Evolutionary conservation across 1,284 basidiomycete genomes (phyloP).

Genomic region (Pseudozyma thailandica): DNA sequence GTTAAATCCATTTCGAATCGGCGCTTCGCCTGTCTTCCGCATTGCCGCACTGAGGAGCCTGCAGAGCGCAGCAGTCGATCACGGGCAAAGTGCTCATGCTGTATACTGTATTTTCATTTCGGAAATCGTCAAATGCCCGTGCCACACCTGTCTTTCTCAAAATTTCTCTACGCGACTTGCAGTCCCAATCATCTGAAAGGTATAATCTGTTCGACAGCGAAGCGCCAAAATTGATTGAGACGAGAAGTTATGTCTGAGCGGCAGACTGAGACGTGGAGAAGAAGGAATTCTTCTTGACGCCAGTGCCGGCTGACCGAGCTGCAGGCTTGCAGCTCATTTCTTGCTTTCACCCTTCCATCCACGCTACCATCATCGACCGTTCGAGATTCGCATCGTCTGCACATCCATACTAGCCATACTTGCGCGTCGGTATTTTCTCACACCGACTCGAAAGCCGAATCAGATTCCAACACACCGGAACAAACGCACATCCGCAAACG

Average conservation of each 20-base stretch:
- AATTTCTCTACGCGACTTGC: background rate
- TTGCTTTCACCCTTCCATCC: conserved; percentile 6
- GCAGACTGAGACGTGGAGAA: conserved; percentile 1
- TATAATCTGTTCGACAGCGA: background rate
- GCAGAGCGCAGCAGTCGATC: conserved; percentile 16
- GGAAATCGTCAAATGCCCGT: too few species aligned
- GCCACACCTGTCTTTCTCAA: conserved; percentile 1
- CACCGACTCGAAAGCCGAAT: background rate
- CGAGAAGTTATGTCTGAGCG: background rate
- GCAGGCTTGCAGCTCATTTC: conserved; percentile 4
- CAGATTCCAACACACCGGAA: background rate
- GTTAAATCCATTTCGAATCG: conserved; percentile 11
- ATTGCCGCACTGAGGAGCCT: background rate
- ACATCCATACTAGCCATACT: background rate
- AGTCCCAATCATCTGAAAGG: background rate
- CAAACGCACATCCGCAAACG: background rate
- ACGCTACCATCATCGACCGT: background rate
- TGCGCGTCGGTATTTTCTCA: background rate
- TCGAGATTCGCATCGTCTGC: background rate
- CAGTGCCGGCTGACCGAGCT: conserved; percentile 1
- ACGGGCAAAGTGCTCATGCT: conserved; percentile 7
- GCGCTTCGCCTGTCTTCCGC: background rate
- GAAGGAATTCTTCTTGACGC: conserved; percentile 8
- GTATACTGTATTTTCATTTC: background rate
- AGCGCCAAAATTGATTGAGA: conserved; percentile 11